phyloP scores from a whole-genome alignment of 75 land plant genomes.

The Larix kaempferi region DNA sequence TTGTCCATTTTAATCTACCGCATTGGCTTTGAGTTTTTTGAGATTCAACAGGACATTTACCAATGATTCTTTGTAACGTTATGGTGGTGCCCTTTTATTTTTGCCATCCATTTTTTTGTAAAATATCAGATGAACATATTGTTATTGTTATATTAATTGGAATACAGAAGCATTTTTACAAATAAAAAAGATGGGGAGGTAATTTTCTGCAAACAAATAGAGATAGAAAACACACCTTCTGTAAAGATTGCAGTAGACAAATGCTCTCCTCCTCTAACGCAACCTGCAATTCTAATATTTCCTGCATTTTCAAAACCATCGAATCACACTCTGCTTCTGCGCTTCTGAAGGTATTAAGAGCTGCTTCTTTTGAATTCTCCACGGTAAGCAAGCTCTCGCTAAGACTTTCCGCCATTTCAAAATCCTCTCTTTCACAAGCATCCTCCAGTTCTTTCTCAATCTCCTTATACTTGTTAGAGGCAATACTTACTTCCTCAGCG shows the following conservation, averaged over 20 bases:
- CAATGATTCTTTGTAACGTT: too few relatives aligned
- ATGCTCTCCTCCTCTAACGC: constrained; percentile 60
- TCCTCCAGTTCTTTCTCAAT: constrained; percentile 68
- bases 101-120: too few relatives aligned
- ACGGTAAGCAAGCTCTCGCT: constrained; percentile 45
- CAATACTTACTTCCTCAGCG: constrained; percentile 26
- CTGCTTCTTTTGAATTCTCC: constrained; percentile 36
- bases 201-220: not conserved
- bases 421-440: constrained; percentile 85
- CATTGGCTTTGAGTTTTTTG: too few relatives aligned
- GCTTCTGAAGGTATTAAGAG: constrained; percentile 26
- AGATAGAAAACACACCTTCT: constrained; percentile 27
- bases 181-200: too few relatives aligned
- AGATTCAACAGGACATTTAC: too few relatives aligned
- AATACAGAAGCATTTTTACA: too few relatives aligned
- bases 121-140: too few relatives aligned
- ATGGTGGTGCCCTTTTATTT: too few relatives aligned
- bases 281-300: constrained; percentile 50
- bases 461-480: constrained; percentile 32
- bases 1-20: too few relatives aligned
- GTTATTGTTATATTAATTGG: too few relatives aligned
- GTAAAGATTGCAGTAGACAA: constrained; percentile 38
- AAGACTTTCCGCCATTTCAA: constrained; percentile 69
- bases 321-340: constrained; percentile 59
- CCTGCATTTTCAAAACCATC: constrained; percentile 48